Evolutionary conservation across 1,284 basidiomycete species (phyloP), one percentile per base, ranked within the genome.

Genomic region (Rhodotorula sp.): DNA sequence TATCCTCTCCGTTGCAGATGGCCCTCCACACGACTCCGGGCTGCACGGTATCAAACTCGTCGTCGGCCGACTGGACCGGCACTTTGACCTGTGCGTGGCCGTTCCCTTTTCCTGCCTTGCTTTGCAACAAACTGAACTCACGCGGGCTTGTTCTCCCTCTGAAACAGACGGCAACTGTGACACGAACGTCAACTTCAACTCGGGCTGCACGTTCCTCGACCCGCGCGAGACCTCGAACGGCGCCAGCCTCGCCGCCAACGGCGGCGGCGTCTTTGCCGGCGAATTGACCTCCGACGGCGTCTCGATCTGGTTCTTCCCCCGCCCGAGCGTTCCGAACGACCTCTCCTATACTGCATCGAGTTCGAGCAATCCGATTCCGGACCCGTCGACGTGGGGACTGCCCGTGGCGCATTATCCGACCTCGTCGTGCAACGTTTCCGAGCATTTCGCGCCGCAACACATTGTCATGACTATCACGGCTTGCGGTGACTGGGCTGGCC

Each of bases 161-260:
- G 6, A 3, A 17, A 30, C 44, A 67, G 66, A 68, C 56, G n/a
- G 48, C 49, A 76, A 77, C 66, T 79, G 79, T 70, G 71, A 77
- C 62, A 66, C 75, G 37, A 59, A 65, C n/a, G 77, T 68, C 53
- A 79, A 80, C 75, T 57, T 58, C 14, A 84, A 85, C 72, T 80
- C 85, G 33, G 91, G 91, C 17, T 93, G 91, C 80, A 84, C 82
- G 8, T 80, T 78, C 26, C 73, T 73, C 55, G 77, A 79, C 54
- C 58, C 68, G 15, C 69, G 64, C 46, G 63, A 75, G 8, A 67
- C 67, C 15, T 78, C 78, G 29, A 78, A 79, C 60, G 79, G 79
- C 24, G 70, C 76, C 18, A 76, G 67, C 0, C 78, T 80, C 62
- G 79, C 79, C 0, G 59, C 66, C 2, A 70, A 64, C 29, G 79